phyloP scores from a whole-genome alignment of 2,329 filamentous ascomycete species.

The Fusarium sp. region DNA sequence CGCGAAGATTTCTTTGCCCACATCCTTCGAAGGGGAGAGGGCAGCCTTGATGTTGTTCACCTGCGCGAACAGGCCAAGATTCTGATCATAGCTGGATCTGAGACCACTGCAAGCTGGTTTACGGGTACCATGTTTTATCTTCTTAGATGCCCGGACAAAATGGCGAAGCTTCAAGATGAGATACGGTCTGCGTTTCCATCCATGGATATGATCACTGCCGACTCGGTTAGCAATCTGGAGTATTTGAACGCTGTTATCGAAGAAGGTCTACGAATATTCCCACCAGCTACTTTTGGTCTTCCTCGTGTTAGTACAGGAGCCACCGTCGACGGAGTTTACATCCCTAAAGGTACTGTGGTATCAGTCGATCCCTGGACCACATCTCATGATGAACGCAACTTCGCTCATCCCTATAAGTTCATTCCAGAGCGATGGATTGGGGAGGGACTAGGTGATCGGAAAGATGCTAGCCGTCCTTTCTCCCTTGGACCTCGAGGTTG shows the following conservation, averaged over 20 bases:
- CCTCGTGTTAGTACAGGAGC: slow-evolving; percentile 20
- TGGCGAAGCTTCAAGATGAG: slow-evolving; percentile 18
- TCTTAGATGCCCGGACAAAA: slow-evolving; percentile 3
- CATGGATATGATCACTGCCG: slow-evolving; percentile 14
- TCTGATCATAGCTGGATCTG: slow-evolving; percentile 26
- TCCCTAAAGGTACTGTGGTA: slow-evolving; percentile 26
- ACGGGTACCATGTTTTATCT: slow-evolving; percentile 2
- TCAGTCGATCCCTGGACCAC: slow-evolving; percentile 13
- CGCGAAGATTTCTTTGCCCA: slow-evolving; percentile 32
- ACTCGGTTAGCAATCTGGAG: slow-evolving; percentile 10
- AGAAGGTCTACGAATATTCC: slow-evolving; percentile 30
- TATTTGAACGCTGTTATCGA: slow-evolving; percentile 30
- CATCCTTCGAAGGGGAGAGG: slow-evolving; percentile 6
- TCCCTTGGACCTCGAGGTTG: slow-evolving; percentile 10
- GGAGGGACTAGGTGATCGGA: slow-evolving; percentile 2
- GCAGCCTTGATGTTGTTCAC: slow-evolving; percentile 1
- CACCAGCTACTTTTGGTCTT: slow-evolving; percentile 11
- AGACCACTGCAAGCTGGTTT: slow-evolving; percentile 24
- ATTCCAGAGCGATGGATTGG: slow-evolving; percentile 21
- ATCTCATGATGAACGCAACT: slow-evolving; percentile 13
- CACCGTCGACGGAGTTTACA: slow-evolving; percentile 17
- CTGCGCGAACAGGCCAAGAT: slow-evolving; percentile 34
- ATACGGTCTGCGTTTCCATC: slow-evolving; percentile 13
- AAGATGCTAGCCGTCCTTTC: slow-evolving; percentile 18
- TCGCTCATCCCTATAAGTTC: slow-evolving; percentile 7